These are phyloP conservation scores for Leishmania martiniquensis DNA, from an alignment of 208 protist genomes.

Conservation along the genomic window DNA sequence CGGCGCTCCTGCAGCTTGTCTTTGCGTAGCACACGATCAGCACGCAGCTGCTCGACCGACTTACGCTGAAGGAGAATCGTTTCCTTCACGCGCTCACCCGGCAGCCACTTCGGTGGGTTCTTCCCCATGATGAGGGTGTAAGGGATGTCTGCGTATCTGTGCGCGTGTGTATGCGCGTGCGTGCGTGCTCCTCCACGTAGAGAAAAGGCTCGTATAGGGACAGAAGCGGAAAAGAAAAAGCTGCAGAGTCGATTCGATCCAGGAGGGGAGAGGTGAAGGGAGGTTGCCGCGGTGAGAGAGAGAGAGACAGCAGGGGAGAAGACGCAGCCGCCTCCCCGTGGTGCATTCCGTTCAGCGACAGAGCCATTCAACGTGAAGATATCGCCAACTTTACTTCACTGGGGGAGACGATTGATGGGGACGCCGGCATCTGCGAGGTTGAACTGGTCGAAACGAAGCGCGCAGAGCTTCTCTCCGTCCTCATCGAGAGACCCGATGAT, in stretches of 20 bases:
- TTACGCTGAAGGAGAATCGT: slow-evolving; percentile 91
- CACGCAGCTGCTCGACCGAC: slow-evolving; percentile 88
- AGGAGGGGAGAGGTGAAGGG: background rate
- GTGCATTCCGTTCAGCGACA: too few species aligned
- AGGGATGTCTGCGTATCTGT: too few species aligned
- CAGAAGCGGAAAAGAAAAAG: background rate
- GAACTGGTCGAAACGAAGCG: background rate
- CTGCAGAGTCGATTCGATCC: too few species aligned
- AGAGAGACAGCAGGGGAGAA: background rate
- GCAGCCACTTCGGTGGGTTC: slow-evolving; percentile 90
- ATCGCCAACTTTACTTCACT: too few species aligned
- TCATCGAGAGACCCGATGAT: background rate
- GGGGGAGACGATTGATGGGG: too few species aligned
- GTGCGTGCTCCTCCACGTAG: background rate
- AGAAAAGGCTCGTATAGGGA: background rate
- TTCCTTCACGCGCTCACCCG: slow-evolving; percentile 91
- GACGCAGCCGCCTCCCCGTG: too few species aligned
- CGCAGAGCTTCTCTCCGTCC: background rate
- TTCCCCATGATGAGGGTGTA: slow-evolving; percentile 63
- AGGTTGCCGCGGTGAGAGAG: background rate
- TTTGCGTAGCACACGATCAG: slow-evolving; percentile 79
- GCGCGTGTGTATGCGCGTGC: background rate
- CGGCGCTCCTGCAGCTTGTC: slow-evolving; percentile 85
- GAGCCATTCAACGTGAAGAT: too few species aligned
- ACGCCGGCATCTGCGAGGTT: too few species aligned